Evolutionary conservation across 306 rosid species (phyloP).

Genomic region (Canavalia gladiata): DNA sequence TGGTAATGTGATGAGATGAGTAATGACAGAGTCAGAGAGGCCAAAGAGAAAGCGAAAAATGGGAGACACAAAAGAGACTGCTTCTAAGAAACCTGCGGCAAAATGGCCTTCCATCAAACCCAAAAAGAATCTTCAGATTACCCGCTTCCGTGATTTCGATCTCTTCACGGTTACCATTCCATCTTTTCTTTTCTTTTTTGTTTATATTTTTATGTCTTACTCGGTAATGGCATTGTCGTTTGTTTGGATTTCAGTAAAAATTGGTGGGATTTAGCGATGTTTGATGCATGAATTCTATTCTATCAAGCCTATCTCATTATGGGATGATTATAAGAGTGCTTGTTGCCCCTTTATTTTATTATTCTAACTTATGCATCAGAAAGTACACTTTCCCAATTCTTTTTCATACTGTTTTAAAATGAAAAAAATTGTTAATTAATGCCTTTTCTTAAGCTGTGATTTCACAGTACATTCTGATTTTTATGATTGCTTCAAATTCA

Average conservation of each 20-base stretch:
- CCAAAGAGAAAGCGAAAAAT: conserved; percentile 65
- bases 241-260: conserved; percentile 3
- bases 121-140: conserved; percentile 69
- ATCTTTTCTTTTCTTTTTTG: conserved; percentile 9
- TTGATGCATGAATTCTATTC: conserved; percentile 14
- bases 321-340: conserved; percentile 9
- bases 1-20: conserved; percentile 31
- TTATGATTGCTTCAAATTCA: conserved; percentile 32
- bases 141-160: conserved; percentile 67
- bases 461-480: not conserved
- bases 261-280: not conserved
- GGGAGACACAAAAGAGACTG: conserved; percentile 64
- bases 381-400: not conserved
- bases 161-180: conserved; percentile 74
- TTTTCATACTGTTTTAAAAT: not conserved
- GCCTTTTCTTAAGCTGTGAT: not conserved
- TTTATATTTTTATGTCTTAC: not conserved
- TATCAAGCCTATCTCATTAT: not conserved
- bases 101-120: conserved; percentile 85
- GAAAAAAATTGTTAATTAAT: not conserved
- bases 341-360: not conserved
- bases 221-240: not conserved
- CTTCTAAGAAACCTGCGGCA: conserved; percentile 48
- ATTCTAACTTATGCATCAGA: not conserved
- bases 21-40: conserved; percentile 33